Evolutionary conservation across 768 basidiomycete species (phyloP).

Genomic region (Auriscalpium orientale): DNA sequence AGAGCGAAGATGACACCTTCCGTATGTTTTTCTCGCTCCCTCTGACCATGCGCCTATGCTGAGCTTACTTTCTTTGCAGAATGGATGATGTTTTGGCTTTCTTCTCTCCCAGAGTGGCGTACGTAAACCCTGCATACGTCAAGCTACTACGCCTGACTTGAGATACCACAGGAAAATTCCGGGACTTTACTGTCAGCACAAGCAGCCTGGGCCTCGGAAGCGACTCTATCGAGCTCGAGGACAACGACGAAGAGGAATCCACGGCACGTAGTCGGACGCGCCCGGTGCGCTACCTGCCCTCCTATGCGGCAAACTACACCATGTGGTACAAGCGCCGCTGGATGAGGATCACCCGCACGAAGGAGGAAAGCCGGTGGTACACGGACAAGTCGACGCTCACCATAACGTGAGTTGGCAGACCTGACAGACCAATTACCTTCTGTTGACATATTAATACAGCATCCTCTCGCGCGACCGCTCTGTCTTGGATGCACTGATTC

Average conservation of each 20-base stretch:
- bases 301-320: constrained; percentile 29
- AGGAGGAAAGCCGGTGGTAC: constrained; percentile 28
- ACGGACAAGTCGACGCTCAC: constrained; percentile 31
- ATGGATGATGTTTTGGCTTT: constrained; percentile 69
- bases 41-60: neutral
- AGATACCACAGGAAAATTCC: constrained; percentile 26
- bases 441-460: neutral
- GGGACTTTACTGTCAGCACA: constrained; percentile 47
- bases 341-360: constrained; percentile 25
- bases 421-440: too few relatives aligned
- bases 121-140: constrained; percentile 19
- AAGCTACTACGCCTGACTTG: neutral
- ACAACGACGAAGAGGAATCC: constrained; percentile 4
- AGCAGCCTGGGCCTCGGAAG: constrained; percentile 28
- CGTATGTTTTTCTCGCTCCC: constrained; percentile 29
- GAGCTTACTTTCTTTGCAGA: constrained; percentile 26
- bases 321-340: constrained; percentile 40
- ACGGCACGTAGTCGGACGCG: constrained; percentile 1
- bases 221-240: constrained; percentile 20
- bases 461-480: constrained; percentile 8
- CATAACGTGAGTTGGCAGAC: constrained; percentile 30
- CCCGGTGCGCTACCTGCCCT: constrained; percentile 37
- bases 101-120: constrained; percentile 55
- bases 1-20: constrained; percentile 50
- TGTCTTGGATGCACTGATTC: constrained; percentile 11